These are phyloP conservation scores for Uronychia binucleata DNA, from an alignment of 73 alveolate genomes.

Conservation along the genomic window DNA sequence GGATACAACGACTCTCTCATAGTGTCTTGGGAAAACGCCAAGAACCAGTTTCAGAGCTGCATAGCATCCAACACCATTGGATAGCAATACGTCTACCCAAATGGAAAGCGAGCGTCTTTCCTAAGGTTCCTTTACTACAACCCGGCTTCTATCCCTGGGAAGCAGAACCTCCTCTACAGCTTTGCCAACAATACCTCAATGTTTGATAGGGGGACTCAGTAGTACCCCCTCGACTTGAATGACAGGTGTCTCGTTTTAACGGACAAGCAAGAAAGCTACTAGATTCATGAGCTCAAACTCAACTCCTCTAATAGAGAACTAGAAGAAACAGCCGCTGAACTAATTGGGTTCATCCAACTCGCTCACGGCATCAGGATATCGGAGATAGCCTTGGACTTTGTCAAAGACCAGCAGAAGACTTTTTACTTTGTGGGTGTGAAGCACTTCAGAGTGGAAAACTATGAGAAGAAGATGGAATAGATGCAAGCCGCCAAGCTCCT, in stretches of 20 bases:
- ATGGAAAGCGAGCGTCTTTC: conserved; percentile 38
- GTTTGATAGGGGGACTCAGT: too few relatives aligned
- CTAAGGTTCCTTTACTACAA: conserved; percentile 39
- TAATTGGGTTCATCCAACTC: conserved; percentile 6
- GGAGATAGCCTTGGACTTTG: conserved; percentile 35
- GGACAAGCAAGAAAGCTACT: too few relatives aligned
- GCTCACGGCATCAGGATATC: conserved; percentile 18
- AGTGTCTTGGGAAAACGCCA: too few relatives aligned
- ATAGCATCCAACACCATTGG: conserved; percentile 5
- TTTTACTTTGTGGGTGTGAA: conserved; percentile 27
- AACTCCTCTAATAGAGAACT: conserved; percentile 2
- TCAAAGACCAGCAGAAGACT: conserved; percentile 26
- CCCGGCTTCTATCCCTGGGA: conserved; percentile 24
- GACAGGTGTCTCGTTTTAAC: too few relatives aligned
- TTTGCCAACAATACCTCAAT: conserved; percentile 7
- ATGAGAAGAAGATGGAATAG: neutral
- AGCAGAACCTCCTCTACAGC: conserved; percentile 8
- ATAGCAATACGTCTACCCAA: conserved; percentile 26
- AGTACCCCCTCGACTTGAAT: too few relatives aligned
- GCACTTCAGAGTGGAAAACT: conserved; percentile 35
- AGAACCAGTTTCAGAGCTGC: too few relatives aligned
- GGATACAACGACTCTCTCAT: too few relatives aligned
- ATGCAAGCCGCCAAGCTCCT: too few relatives aligned
- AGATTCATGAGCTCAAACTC: too few relatives aligned
- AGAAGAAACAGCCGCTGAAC: conserved; percentile 18